Conservation (phyloP, 2,329 filamentous ascomycete species). For the Xylaria sp. region DNA sequence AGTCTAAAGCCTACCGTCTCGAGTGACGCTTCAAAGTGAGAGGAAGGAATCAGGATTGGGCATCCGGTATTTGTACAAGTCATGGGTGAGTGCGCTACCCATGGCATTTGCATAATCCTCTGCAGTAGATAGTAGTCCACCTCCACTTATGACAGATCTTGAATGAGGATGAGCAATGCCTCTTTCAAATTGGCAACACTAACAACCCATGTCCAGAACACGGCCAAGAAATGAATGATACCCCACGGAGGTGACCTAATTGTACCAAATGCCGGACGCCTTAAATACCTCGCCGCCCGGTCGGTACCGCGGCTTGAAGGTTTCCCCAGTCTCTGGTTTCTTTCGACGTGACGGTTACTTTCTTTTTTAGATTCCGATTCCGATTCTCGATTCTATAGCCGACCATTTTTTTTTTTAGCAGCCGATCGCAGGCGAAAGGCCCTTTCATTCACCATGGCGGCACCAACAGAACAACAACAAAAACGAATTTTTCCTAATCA, state of each 20-base stretch:
- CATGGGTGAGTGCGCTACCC: neutral
- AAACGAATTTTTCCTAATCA: constrained; percentile 31
- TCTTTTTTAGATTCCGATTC: constrained; percentile 31
- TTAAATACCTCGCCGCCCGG: constrained; percentile 36
- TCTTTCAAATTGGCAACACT: constrained; percentile 36
- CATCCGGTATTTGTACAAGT: constrained; percentile 3
- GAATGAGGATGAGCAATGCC: constrained; percentile 33
- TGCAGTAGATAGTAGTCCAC: constrained; percentile 14
- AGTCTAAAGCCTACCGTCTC: constrained; percentile 9
- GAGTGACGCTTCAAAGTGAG: neutral
- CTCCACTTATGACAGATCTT: constrained; percentile 33
- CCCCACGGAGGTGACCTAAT: constrained; percentile 30
- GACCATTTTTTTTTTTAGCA: constrained; percentile 31
- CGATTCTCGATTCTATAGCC: constrained; percentile 26
- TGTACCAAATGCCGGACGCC: constrained; percentile 30
- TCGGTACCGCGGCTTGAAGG: constrained; percentile 29
- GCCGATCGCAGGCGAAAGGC: constrained; percentile 39
- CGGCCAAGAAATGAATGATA: constrained; percentile 21
- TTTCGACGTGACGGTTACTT: constrained; percentile 36
- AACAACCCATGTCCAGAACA: constrained; percentile 30
- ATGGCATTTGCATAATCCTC: constrained; percentile 31
- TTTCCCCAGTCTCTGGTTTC: constrained; percentile 29
- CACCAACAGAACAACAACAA: constrained; percentile 10
- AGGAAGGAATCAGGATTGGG: constrained; percentile 19
- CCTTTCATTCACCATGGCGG: constrained; percentile 34